phyloP scores from a whole-genome alignment of 2,329 filamentous ascomycete species.

The Pseudocercospora pini-densiflorae region DNA sequence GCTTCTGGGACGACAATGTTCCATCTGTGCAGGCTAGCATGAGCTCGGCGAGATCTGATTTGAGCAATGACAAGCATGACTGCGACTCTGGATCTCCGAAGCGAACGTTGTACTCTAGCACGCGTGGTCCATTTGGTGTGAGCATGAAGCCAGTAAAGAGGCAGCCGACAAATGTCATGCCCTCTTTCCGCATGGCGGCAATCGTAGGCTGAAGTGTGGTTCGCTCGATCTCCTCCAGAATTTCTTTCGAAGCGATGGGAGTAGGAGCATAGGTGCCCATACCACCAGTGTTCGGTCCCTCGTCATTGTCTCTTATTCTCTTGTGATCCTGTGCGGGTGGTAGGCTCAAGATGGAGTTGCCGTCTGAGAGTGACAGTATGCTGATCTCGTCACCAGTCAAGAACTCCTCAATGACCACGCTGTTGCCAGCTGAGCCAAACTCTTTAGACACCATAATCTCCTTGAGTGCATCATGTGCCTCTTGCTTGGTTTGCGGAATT shows the following conservation, averaged over 20 bases:
- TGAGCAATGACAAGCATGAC: constrained; percentile 79
- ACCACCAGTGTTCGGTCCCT: constrained; percentile 91
- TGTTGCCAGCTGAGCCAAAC: constrained; percentile 83
- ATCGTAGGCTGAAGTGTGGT: constrained; percentile 90
- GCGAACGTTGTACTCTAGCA: constrained; percentile 90
- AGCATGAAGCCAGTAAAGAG: constrained; percentile 95
- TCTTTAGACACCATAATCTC: constrained; percentile 89
- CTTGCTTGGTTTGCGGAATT: constrained; percentile 78
- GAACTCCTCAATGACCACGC: constrained; percentile 95
- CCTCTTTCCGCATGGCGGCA: constrained; percentile 81
- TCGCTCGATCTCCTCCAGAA: constrained; percentile 78
- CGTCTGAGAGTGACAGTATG: constrained; percentile 90
- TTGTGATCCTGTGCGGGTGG: constrained; percentile 98
- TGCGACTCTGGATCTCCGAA: constrained; percentile 94
- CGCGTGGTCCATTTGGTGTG: constrained; percentile 77
- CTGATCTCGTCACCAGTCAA: constrained; percentile 90
- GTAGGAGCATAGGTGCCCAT: constrained; percentile 97
- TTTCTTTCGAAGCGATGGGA: constrained; percentile 53
- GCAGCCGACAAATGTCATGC: constrained; percentile 71
- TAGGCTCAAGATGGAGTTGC: constrained; percentile 78
- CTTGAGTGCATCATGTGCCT: constrained; percentile 79
- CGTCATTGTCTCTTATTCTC: constrained; percentile 86
- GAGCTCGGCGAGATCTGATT: constrained; percentile 84
- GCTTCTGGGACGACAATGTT: constrained; percentile 62
- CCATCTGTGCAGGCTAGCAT: constrained; percentile 84